Conservation (phyloP, 2,329 filamentous ascomycete genomes). For the Alternaria alternata region DNA sequence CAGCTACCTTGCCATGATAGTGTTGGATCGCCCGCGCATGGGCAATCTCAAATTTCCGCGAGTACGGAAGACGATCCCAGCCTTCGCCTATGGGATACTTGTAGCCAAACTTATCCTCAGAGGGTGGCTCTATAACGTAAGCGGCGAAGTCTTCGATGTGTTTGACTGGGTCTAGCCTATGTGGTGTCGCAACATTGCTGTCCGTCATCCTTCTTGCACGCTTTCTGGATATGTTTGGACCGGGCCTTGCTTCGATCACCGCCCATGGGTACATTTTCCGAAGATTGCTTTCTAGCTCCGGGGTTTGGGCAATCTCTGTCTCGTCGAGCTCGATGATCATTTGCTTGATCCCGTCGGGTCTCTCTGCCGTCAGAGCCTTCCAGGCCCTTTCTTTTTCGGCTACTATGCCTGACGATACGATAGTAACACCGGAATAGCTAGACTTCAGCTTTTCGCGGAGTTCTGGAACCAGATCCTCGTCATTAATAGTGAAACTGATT, state of each 20-base stretch:
- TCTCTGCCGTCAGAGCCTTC: neutral
- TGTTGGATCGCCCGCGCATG: slow-evolving; percentile 20
- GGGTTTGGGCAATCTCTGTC: neutral
- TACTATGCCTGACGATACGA: neutral
- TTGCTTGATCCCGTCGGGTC: slow-evolving; percentile 12
- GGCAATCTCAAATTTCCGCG: slow-evolving; percentile 13
- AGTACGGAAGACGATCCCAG: slow-evolving; percentile 1
- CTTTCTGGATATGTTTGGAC: slow-evolving; percentile 7
- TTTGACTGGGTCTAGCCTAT: slow-evolving; percentile 1
- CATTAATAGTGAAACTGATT: slow-evolving; percentile 7
- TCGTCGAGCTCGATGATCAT: slow-evolving; percentile 18
- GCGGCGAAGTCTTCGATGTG: slow-evolving; percentile 12
- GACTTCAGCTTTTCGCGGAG: slow-evolving; percentile 3
- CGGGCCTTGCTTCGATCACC: neutral
- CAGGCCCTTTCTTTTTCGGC: neutral
- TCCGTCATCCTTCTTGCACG: neutral
- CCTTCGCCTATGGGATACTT: neutral
- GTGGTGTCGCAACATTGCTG: neutral
- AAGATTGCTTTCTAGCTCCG: slow-evolving; percentile 3
- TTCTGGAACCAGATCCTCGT: slow-evolving; percentile 6
- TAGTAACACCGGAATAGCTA: slow-evolving; percentile 8
- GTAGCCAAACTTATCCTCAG: slow-evolving; percentile 9
- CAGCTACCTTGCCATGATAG: slow-evolving; percentile 5
- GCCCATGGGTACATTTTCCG: slow-evolving; percentile 18
- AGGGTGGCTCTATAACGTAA: slow-evolving; percentile 9